Conservation (phyloP, 768 basidiomycete genomes). For the Suillus paluster region DNA sequence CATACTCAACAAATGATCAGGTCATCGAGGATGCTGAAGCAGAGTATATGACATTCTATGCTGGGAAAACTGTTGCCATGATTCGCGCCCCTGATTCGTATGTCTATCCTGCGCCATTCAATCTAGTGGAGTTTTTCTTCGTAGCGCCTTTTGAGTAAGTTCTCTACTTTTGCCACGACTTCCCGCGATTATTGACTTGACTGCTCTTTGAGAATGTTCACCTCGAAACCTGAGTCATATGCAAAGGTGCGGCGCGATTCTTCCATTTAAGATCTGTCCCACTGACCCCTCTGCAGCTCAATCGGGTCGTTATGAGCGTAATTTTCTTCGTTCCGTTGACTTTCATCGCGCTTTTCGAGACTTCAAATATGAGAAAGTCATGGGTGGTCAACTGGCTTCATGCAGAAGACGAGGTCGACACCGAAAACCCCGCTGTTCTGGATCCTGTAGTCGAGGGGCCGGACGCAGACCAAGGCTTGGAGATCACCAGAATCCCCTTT, state of each 20-base stretch:
- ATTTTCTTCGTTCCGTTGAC: slow-evolving; percentile 85
- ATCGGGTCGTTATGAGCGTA: slow-evolving; percentile 74
- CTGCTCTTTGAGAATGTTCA: slow-evolving; percentile 41
- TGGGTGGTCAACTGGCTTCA: slow-evolving; percentile 77
- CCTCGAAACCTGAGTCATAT: slow-evolving; percentile 57
- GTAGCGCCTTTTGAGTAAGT: slow-evolving; percentile 88
- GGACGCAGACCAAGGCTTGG: slow-evolving; percentile 55
- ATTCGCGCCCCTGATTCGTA: slow-evolving; percentile 82
- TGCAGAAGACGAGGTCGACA: slow-evolving; percentile 60
- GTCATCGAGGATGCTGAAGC: slow-evolving; percentile 85
- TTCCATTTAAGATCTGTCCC: neutral
- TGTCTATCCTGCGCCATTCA: slow-evolving; percentile 92
- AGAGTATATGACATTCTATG: slow-evolving; percentile 90
- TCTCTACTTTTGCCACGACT: neutral
- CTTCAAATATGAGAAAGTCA: slow-evolving; percentile 53
- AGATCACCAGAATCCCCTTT: slow-evolving; percentile 75
- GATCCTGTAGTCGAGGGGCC: slow-evolving; percentile 67
- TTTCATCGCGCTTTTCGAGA: slow-evolving; percentile 76
- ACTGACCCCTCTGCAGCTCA: slow-evolving; percentile 51
- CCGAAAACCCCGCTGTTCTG: slow-evolving; percentile 53
- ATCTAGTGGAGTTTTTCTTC: slow-evolving; percentile 79
- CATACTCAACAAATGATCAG: slow-evolving; percentile 40
- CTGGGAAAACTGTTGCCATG: slow-evolving; percentile 84
- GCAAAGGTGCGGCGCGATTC: slow-evolving; percentile 47
- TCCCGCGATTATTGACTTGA: slow-evolving; percentile 10